Evolutionary conservation across 345 rosid species (phyloP).

Genomic region (Abelmoschus esculentus): DNA sequence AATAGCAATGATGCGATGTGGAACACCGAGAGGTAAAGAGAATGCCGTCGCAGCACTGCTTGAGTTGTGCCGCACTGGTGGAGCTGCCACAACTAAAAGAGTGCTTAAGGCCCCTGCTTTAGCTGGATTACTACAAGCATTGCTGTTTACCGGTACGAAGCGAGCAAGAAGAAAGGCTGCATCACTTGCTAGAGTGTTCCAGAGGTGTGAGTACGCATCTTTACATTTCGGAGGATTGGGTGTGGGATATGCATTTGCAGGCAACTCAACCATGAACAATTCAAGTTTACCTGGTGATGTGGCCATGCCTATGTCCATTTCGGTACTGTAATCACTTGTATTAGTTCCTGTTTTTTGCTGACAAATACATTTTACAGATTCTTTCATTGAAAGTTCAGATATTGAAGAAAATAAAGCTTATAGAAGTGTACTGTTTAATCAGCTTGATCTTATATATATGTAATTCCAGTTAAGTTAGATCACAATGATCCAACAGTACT

Average conservation of each 20-base stretch:
- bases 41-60: slow-evolving; percentile 92
- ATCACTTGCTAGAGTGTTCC: slow-evolving; percentile 86
- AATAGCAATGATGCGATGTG: slow-evolving; percentile 77
- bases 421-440: slow-evolving; percentile 12
- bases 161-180: slow-evolving; percentile 93
- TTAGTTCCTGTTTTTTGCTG: slow-evolving; percentile 21
- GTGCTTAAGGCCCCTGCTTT: slow-evolving; percentile 73
- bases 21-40: slow-evolving; percentile 91
- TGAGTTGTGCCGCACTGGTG: slow-evolving; percentile 80
- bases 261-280: slow-evolving; percentile 40
- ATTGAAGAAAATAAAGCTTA: slow-evolving; percentile 9
- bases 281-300: slow-evolving; percentile 52
- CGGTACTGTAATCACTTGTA: slow-evolving; percentile 39
- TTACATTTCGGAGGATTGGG: slow-evolving; percentile 51
- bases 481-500: not conserved
- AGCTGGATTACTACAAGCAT: slow-evolving; percentile 63
- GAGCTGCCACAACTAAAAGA: slow-evolving; percentile 59
- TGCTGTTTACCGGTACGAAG: slow-evolving; percentile 84
- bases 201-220: slow-evolving; percentile 56
- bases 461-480: slow-evolving; percentile 5
- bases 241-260: slow-evolving; percentile 51
- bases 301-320: slow-evolving; percentile 56
- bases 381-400: slow-evolving; percentile 41
- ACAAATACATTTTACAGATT: slow-evolving; percentile 28
- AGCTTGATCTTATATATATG: slow-evolving; percentile 5